Base-by-base conservation (phyloP, 306 rosid species). In the Vigna hirtella region DNA sequence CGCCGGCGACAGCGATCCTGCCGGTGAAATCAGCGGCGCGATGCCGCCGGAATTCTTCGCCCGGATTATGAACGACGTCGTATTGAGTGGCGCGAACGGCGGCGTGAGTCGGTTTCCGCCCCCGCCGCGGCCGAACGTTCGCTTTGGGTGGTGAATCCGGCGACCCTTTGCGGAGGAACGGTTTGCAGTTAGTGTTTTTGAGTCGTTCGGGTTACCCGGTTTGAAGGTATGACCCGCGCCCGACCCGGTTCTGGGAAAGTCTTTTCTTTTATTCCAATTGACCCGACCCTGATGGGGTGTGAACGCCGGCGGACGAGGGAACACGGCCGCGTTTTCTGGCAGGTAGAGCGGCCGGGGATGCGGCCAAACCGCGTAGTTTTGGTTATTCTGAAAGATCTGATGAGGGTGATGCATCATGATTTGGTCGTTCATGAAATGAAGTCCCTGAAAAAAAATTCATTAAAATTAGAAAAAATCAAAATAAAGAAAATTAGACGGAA, bases 11-110 rank as follows among this genome's bases (percentile, higher is more conserved):
- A 93, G 93, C 4, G 96, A 90, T 74, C 88, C 80, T 28, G 69
- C 73, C 8, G 96, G 93, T n/a, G 92, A 42, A 42, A 42, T 11
- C 0, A 93, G 93, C 2, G 92, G 84, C 5, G 93, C 88, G 0
- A 90, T 82, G 6, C 92, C 95, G 4, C 93, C 96, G 0, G 86
- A 81, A 26, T 74, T 91, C 83, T 91, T 91, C 0, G 96, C 90
- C 7, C 91, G 86, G 30, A 93, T 91, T 63, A 91, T 38, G 79
- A 80, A 93, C 24, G 98, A 90, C 0, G 97, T 86, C 1, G 96
- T 93, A 73, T 93, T 93, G 58, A 90, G 88, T 15, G 97, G 97
- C 3, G 98, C 98, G 1, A 85, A 91, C 18, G 98, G 98, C 0
- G 90, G 92, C 24, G 83, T 34, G 77, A 18, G 51, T 0, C 76